Percentiles rank a stretch among this genome's conserved stretches.
phyloP scores from a whole-genome alignment of 495 filamentous ascomycete species.

The Usnea hakonensis region DNA sequence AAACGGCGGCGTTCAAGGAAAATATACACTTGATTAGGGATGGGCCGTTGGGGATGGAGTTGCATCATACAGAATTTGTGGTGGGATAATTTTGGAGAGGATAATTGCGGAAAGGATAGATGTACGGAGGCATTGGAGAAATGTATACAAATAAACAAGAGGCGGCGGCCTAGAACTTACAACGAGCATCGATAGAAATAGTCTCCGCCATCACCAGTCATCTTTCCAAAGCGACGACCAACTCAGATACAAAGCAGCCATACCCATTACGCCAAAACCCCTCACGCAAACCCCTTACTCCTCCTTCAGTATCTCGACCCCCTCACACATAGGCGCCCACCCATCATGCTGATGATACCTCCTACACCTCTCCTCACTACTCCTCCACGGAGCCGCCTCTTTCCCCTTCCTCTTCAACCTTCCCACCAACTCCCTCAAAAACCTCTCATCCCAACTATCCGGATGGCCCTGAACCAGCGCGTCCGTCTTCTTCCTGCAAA shows the following conservation, averaged over 20 bases:
- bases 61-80: slow-evolving; percentile 21
- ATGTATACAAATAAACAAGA: neutral
- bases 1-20: slow-evolving; percentile 38
- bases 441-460: slow-evolving; percentile 30
- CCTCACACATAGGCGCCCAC: slow-evolving; percentile 13
- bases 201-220: neutral
- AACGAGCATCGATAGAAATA: neutral
- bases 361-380: slow-evolving; percentile 11
- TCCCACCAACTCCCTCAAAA: slow-evolving; percentile 22
- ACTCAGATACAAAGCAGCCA: neutral
- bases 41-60: slow-evolving; percentile 26
- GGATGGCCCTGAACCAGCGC: slow-evolving; percentile 34
- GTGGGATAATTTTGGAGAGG: slow-evolving; percentile 8
- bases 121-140: neutral
- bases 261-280: neutral
- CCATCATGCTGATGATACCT: slow-evolving; percentile 24
- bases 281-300: neutral
- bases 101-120: too few species aligned
- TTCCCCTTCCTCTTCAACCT: slow-evolving; percentile 21
- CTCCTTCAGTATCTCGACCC: neutral
- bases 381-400: slow-evolving; percentile 20
- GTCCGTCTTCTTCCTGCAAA: slow-evolving; percentile 38
- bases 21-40: slow-evolving; percentile 35
- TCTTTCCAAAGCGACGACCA: neutral
- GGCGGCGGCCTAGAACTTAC: neutral